Base-by-base conservation (phyloP, 345 rosid species). In the Rubroshorea leprosula region DNA sequence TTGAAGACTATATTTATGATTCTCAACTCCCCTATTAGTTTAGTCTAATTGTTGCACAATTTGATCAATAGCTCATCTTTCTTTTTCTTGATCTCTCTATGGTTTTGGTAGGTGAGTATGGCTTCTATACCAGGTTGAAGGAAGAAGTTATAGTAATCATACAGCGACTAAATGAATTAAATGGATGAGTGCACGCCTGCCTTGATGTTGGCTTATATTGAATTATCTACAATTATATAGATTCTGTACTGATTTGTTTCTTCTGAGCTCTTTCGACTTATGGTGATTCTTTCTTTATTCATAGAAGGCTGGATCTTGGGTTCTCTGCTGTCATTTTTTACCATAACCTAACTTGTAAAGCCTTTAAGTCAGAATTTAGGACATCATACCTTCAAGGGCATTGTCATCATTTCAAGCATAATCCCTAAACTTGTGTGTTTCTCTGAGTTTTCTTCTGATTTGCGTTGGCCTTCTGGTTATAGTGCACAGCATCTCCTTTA, bases 371-470 rank as follows among this genome's bases (percentile, higher is more conserved):
- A 14, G 26, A 41, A 16, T 20, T 16, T 48, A 20, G 54, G 17
- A 48, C 48, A 51, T 26, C 15, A 21, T 59, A 7, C 46, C 5
- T 59, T 11, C 62, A 17, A 45, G 46, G 29, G 47, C 16, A n/a
- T 0, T n/a, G 15, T 21, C 26, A 31, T 14, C 46, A 8, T 3
- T 15, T 6, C 16, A 45, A 20, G 1, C 19, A 48, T 29, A 49
- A 49, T 35, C 17, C 3, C 5, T 60, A 35, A 21, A 27, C 5
- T 25, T 6, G 6, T 0, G 16, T 49, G 21, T 62, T 6, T 24
- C 13, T 17, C 24, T 22, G 15, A 6, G 26, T 60, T 26, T 52
- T 43, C 2, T 39, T 61, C 66, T 44, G 38, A 10, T 52, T 43
- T 19, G 1, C 0, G 25, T 25, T 14, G 26, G 17, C 51, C 20